Evolutionary conservation across 768 basidiomycete species (phyloP).

Genomic region (Leccinum disarticulatum): DNA sequence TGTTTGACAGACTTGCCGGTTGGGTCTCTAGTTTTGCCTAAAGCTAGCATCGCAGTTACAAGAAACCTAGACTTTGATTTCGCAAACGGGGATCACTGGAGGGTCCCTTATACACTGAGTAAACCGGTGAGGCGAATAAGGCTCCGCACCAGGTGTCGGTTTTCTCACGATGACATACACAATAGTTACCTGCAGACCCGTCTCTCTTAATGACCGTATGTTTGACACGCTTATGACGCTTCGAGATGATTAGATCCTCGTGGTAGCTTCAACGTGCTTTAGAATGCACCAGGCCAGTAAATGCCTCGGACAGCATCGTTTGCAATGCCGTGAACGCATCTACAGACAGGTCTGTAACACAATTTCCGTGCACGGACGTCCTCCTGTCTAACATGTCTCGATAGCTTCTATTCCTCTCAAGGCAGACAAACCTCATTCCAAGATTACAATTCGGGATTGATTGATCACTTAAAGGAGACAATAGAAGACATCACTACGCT

Average conservation of each 20-base stretch:
- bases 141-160: background rate
- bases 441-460: slow-evolving; percentile 66
- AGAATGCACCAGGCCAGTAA: slow-evolving; percentile 43
- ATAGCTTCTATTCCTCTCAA: slow-evolving; percentile 84
- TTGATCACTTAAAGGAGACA: slow-evolving; percentile 51
- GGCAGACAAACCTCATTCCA: slow-evolving; percentile 80
- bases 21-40: slow-evolving; percentile 75
- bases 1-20: slow-evolving; percentile 66
- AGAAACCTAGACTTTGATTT: slow-evolving; percentile 82
- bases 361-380: background rate
- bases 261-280: slow-evolving; percentile 48
- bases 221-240: slow-evolving; percentile 3
- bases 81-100: slow-evolving; percentile 38
- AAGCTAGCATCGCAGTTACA: slow-evolving; percentile 61
- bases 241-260: slow-evolving; percentile 7
- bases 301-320: slow-evolving; percentile 39
- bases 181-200: slow-evolving; percentile 59
- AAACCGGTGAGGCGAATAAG: slow-evolving; percentile 48
- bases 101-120: slow-evolving; percentile 62
- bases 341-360: slow-evolving; percentile 69
- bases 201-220: slow-evolving; percentile 51
- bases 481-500: slow-evolving; percentile 60
- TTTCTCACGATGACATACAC: slow-evolving; percentile 1
- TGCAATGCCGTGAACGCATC: slow-evolving; percentile 64
- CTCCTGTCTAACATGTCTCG: slow-evolving; percentile 7